Evolutionary conservation across 345 rosid genomes (phyloP).

Genomic region (Linum usitatissimum): DNA sequence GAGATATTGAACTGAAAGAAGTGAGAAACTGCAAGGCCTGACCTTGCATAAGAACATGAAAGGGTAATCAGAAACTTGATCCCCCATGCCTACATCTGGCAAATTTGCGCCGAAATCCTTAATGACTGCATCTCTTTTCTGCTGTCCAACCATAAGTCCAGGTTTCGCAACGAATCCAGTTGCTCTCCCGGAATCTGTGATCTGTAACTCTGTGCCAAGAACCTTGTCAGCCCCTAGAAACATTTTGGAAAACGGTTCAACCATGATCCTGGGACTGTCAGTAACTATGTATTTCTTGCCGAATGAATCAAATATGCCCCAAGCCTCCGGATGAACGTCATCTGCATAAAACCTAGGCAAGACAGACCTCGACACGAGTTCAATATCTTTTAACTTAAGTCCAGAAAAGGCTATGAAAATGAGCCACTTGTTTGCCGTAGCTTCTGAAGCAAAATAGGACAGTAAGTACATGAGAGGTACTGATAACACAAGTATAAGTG

Average conservation of each 20-base stretch:
- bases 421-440: background rate
- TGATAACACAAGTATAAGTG: background rate
- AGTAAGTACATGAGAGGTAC: background rate
- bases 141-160: background rate
- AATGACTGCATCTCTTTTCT: background rate
- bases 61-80: background rate
- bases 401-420: slow-evolving; percentile 3
- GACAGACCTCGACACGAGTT: slow-evolving; percentile 2
- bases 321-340: slow-evolving; percentile 1
- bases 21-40: background rate
- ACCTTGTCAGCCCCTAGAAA: slow-evolving; percentile 6
- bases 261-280: background rate
- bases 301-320: background rate
- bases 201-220: slow-evolving; percentile 3
- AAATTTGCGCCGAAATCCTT: slow-evolving; percentile 1
- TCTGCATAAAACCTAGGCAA: slow-evolving; percentile 1
- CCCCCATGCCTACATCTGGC: background rate
- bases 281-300: background rate
- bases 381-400: background rate
- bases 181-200: background rate
- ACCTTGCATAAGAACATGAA: slow-evolving; percentile 3
- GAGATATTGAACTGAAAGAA: background rate
- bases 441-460: background rate
- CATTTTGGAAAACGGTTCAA: slow-evolving; percentile 1
- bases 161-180: slow-evolving; percentile 2